Base-by-base conservation (phyloP, 768 basidiomycete genomes). In the Pleurotus salmoneostramineus region DNA sequence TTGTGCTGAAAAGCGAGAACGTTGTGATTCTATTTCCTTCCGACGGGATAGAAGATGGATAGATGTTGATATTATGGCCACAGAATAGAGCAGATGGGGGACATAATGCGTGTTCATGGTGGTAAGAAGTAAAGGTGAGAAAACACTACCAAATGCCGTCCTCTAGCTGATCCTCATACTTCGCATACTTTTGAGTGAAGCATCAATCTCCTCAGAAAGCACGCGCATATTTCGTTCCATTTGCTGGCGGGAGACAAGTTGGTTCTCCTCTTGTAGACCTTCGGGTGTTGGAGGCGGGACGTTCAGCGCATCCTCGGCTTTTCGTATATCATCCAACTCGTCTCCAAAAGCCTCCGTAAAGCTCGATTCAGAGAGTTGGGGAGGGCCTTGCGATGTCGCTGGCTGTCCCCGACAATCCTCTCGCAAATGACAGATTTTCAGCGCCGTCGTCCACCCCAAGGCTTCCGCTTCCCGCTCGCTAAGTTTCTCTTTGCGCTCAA, bases 11-110 rank as follows among this genome's bases (percentile, higher is more conserved):
- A 79, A 65, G 27, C 80, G 80, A 12, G 82, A 74, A 44, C 78
- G 78, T 58, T 88, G 83, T 44, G 83, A 83, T 47, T 77, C 78
- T 36, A 76, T 72, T 0, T 64, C 63, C 50, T 75, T 80, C 59
- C 83, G 77, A 54, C 82, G 77, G 65, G 71, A 76, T 40, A 89
- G 76, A 31, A 88, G 73, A 69, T 91, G 87, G 57, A 88, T 83
- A 32, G 87, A 83, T 59, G 89, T 68, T 21, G 88, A 88, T 48
- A 81, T 83, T 63, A 88, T 74, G 6, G 85, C 86, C 47, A 85
- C 71, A 34, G 86, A 82, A 68, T 83, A 89, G 61, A 89, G 54
- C 55, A 86, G 72, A 63, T 89, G 87, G 32, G 84, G 85, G 58
- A 87, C 65, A 71, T 88, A 89, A 5, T 68, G 64, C 32, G 71